Conservation (phyloP, 176 grass and related monocot genomes). For the Paspalum vaginatum region DNA sequence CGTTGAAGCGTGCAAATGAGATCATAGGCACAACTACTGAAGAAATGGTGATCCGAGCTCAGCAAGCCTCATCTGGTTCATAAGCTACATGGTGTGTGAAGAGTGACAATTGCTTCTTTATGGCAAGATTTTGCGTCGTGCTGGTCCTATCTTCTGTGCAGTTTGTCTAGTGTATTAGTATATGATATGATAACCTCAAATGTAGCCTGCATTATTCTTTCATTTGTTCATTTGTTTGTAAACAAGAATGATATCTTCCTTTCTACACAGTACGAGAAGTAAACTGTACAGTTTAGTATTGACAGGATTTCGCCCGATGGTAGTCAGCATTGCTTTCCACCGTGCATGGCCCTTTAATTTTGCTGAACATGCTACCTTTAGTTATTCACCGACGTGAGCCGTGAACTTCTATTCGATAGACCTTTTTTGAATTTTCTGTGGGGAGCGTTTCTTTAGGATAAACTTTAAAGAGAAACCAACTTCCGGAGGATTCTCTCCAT, state of each 20-base stretch:
- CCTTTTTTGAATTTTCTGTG: too few species aligned
- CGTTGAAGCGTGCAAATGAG: constrained; percentile 82
- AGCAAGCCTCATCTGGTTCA: constrained; percentile 35
- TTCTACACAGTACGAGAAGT: neutral
- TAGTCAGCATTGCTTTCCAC: too few species aligned
- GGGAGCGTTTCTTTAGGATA: too few species aligned
- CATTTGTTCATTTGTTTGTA: constrained; percentile 27
- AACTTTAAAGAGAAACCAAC: too few species aligned
- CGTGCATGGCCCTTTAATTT: too few species aligned
- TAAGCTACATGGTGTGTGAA: constrained; percentile 21
- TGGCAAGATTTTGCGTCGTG: neutral
- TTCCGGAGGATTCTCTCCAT: too few species aligned
- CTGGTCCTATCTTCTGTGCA: neutral
- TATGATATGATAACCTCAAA: neutral
- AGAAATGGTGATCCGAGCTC: constrained; percentile 77
- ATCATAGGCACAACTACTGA: constrained; percentile 92
- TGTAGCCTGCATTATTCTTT: constrained; percentile 1
- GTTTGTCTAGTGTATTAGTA: neutral
- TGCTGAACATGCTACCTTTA: too few species aligned
- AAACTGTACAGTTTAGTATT: neutral
- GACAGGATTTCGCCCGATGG: too few species aligned
- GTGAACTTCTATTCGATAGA: too few species aligned
- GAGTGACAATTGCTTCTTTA: neutral
- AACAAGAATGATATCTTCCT: neutral
- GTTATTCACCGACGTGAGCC: too few species aligned